Evolutionary conservation across 2,329 filamentous ascomycete species (phyloP).

Genomic region (Helotiales sp.): DNA sequence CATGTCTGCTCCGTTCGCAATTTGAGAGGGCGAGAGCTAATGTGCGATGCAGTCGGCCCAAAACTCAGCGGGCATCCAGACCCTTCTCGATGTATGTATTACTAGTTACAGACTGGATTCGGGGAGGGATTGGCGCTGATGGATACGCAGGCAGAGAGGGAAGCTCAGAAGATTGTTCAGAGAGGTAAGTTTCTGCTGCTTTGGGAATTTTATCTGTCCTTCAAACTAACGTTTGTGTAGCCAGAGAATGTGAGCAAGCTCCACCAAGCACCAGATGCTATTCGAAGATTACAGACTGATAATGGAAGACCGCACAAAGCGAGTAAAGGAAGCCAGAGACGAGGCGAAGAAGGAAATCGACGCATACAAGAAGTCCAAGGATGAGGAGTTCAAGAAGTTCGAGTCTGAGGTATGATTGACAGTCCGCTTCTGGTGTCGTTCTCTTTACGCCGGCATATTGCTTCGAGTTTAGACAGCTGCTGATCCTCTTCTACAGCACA

Average conservation of each 20-base stretch:
- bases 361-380: constrained; percentile 85
- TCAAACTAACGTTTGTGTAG: constrained; percentile 47
- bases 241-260: constrained; percentile 76
- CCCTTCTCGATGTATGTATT: constrained; percentile 86
- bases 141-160: constrained; percentile 78
- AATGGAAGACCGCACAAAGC: constrained; percentile 81
- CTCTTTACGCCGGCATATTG: background rate
- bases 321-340: constrained; percentile 92
- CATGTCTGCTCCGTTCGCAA: constrained; percentile 13
- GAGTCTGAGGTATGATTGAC: constrained; percentile 61
- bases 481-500: constrained; percentile 63
- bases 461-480: background rate
- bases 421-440: background rate
- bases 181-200: constrained; percentile 63
- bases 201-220: constrained; percentile 3
- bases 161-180: constrained; percentile 98
- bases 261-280: constrained; percentile 13
- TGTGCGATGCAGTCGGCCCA: constrained; percentile 74
- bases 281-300: constrained; percentile 11
- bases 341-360: constrained; percentile 99
- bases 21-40: constrained; percentile 20
- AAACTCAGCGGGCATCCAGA: constrained; percentile 98
- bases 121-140: constrained; percentile 37
- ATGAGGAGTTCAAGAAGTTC: constrained; percentile 92
- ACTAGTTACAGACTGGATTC: background rate